A percentile compares a stretch with the other conserved stretches of the same genome.
Conservation (phyloP, 169 alveolate species). For the Condylostoma magnum region DNA sequence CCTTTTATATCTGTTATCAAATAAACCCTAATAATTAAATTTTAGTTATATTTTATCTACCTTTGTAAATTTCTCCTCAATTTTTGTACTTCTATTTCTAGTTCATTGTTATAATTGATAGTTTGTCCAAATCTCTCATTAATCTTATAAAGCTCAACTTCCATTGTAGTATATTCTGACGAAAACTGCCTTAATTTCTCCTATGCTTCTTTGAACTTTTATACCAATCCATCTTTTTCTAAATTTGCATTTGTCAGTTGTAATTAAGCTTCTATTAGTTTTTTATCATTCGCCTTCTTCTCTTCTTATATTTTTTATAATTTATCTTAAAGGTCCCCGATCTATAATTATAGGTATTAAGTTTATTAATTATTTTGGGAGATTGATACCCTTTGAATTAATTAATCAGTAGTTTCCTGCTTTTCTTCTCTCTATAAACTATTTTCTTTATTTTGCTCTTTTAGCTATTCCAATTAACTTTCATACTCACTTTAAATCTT, state of each 20-base stretch:
- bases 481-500: no score
- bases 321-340: neutral
- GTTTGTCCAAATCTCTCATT: conserved; percentile 35
- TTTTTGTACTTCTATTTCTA: conserved; percentile 23
- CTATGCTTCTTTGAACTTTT: conserved; percentile 21
- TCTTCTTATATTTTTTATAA: neutral
- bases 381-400: no score
- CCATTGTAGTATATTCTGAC: conserved; percentile 23
- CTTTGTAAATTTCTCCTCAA: no score
- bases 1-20: no score
- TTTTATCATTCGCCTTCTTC: neutral
- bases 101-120: conserved; percentile 13
- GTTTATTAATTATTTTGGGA: conserved; percentile 1
- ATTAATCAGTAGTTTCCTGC: no score
- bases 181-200: conserved; percentile 25
- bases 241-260: conserved; percentile 27
- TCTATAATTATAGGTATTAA: neutral
- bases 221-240: conserved; percentile 9
- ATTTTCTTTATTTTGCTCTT: no score
- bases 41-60: no score
- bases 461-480: no score
- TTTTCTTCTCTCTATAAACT: no score
- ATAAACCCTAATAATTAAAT: no score
- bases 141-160: conserved; percentile 29
- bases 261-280: conserved; percentile 27